Evolutionary conservation across 2,329 filamentous ascomycete genomes (phyloP), one percentile per base, ranked within the genome.

Genomic region (Gremmenia infestans): DNA sequence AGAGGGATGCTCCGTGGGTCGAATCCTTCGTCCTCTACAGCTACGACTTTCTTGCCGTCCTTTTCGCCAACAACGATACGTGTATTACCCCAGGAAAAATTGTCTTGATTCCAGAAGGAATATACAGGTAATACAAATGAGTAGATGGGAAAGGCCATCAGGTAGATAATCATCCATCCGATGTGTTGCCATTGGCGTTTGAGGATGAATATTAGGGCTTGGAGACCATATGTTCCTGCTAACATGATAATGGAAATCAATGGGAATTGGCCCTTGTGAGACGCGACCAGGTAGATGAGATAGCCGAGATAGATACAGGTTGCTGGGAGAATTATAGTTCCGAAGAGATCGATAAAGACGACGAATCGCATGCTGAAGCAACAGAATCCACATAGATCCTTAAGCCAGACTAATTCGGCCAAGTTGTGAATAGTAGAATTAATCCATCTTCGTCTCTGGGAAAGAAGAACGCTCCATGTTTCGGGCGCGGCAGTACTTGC

Each of bases 41-140:
- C 91, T 52, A 99, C 81, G n/a, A 97, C 78, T 69, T 96, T 85
- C 76, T 96, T 96, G 70, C 82, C 83, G 60, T 92, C 93, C 72
- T 93, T 91, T 72, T 99, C 94, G 57, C 91, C 93, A 63, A 97
- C 89, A 64, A 99, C 94, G 62, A 99, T 85, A 82, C 94, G 91
- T 1, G 94, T 99, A 76, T 94, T 97, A 80, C 94, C 94, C 94
- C 94, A 99, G 2, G 87, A 87, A 80, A 99, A 99, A 75, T 99
- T 93, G 74, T 99, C 94, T 73, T 97, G 92, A 74, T 97, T 96
- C 94, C 94, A 99, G 86, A 99, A 99, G 0, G 93, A 96, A 77
- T 97, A 99, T 61, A 99, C 76, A 0, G 94, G 94, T 12, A 99
- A 81, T 60, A 95, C 71, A 67, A 99, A 89, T 4, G 88, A 94